Conservation (phyloP, 2,329 filamentous ascomycete species). For the Hypocrella siamensis region DNA sequence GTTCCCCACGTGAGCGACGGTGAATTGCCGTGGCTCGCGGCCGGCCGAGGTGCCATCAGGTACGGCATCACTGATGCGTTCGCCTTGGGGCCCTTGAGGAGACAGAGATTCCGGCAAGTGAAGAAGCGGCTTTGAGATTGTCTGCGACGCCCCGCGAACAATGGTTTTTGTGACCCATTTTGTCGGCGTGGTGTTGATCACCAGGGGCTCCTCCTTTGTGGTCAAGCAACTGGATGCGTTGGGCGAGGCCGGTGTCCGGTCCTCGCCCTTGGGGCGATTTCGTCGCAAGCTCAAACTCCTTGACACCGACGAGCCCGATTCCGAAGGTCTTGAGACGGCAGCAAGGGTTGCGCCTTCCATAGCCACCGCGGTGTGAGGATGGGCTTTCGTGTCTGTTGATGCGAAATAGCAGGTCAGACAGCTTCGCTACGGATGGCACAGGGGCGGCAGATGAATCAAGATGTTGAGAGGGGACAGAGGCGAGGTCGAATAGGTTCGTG, state of each 20-base stretch:
- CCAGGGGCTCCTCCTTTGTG: slow-evolving; percentile 4
- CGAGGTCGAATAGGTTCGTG: too few species aligned
- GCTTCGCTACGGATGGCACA: too few species aligned
- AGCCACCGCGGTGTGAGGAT: too few species aligned
- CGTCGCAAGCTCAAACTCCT: too few species aligned
- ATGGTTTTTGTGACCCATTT: slow-evolving; percentile 3
- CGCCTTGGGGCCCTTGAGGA: slow-evolving; percentile 24
- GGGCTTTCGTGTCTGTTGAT: too few species aligned
- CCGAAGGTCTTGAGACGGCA: too few species aligned
- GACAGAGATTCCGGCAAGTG: slow-evolving; percentile 30
- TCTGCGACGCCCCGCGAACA: slow-evolving; percentile 7
- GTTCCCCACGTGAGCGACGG: slow-evolving; percentile 68
- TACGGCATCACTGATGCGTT: slow-evolving; percentile 39
- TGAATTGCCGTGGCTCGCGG: slow-evolving; percentile 56
- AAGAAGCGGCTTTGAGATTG: slow-evolving; percentile 21
- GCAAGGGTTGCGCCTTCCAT: too few species aligned
- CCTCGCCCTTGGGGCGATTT: too few species aligned
- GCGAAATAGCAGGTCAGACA: too few species aligned
- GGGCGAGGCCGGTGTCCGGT: slow-evolving; percentile 3
- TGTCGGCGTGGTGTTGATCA: slow-evolving; percentile 3
- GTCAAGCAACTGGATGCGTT: not conserved
- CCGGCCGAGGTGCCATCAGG: slow-evolving; percentile 45
- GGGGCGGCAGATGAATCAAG: too few species aligned
- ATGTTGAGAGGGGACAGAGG: too few species aligned
- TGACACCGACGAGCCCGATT: too few species aligned